phyloP scores from a whole-genome alignment of 2,329 filamentous ascomycete species.

The Purpureocillium lavendulum region DNA sequence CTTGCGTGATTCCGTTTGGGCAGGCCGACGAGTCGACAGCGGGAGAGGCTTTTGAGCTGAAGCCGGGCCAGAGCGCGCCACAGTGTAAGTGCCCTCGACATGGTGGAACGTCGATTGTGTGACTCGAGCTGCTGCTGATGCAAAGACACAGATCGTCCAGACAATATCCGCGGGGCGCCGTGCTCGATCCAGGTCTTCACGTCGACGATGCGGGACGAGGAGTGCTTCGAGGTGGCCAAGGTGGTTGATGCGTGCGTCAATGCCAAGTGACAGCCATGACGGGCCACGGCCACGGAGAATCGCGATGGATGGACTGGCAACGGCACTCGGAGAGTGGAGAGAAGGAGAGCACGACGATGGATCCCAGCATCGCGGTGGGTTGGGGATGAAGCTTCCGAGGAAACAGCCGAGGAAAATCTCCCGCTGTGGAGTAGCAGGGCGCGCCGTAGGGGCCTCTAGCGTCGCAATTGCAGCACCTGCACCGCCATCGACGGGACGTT shows the following conservation, averaged over 20 bases:
- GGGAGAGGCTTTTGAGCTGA: slow-evolving; percentile 4
- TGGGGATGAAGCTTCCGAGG: too few species aligned
- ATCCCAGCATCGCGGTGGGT: too few species aligned
- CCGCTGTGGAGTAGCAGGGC: too few species aligned
- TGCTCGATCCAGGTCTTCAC: slow-evolving; percentile 38
- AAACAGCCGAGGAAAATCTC: too few species aligned
- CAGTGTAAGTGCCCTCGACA: slow-evolving; percentile 4
- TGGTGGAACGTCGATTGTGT: not conserved
- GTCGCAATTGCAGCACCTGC: too few species aligned
- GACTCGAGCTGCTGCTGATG: too few species aligned
- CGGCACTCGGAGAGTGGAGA: too few species aligned
- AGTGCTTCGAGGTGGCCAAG: slow-evolving; percentile 21
- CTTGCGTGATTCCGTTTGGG: slow-evolving; percentile 37
- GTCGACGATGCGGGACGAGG: slow-evolving; percentile 37
- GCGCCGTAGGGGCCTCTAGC: too few species aligned
- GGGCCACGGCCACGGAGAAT: too few species aligned
- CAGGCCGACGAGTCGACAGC: slow-evolving; percentile 18
- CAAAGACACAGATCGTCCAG: slow-evolving; percentile 26
- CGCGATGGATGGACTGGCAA: too few species aligned
- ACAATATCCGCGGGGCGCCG: slow-evolving; percentile 31
- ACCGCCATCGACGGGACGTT: too few species aligned
- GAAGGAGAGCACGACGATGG: too few species aligned
- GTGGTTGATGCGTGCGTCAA: slow-evolving; percentile 8
- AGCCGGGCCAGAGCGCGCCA: slow-evolving; percentile 5
- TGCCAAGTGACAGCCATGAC: not conserved